Base-by-base conservation (phyloP, 2,329 filamentous ascomycete genomes). In the Aphanocladium album region DNA sequence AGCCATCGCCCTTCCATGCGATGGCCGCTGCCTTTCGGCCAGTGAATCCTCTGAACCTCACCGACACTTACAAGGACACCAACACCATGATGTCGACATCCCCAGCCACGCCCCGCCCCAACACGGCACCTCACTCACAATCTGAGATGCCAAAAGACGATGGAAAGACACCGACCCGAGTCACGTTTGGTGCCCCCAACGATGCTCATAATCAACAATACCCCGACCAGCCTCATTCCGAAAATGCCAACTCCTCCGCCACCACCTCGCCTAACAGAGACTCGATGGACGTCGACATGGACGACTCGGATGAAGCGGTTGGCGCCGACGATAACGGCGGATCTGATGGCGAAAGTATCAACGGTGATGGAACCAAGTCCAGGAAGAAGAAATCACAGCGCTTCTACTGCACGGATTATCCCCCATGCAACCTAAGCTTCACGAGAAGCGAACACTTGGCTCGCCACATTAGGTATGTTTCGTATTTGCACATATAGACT, bases 301-400 rank as follows among this genome's bases (percentile, higher is more conserved):
- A 88, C 43, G 87, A 89, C 19, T 89, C 89, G 12, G 89, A 91
- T 56, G 89, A 89, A 65, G 75, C 67, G 3, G 76, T 75, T 27
- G 71, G 68, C 1, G 33, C 45, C 25, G 75, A 72, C 56, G 82
- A 83, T 14, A 82, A 83, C 43, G 79, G 74, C 19, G 81, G 73
- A 35, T 89, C 89, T 14, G 89, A 91, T 63, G 83, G 83, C 53
- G 88, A 84, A 41, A 86, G 82, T 66, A 80, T 87, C 23, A 82
- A 83, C 60, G 85, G 81, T 12, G 86, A 89, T 70, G 79, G 85
- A 46, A 79, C 80, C n/a, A 84, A 88, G 64, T 89, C 90, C 57
- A 96, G 96, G 77, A 98, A 97, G 83, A 97, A 96, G 78, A 96
- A 96, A 75, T 91, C 92, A 0, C 92, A 97, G 73, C 86, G 91